phyloP scores from a whole-genome alignment of 352 stramenopile species.

The Globisporangium iwayamae region DNA sequence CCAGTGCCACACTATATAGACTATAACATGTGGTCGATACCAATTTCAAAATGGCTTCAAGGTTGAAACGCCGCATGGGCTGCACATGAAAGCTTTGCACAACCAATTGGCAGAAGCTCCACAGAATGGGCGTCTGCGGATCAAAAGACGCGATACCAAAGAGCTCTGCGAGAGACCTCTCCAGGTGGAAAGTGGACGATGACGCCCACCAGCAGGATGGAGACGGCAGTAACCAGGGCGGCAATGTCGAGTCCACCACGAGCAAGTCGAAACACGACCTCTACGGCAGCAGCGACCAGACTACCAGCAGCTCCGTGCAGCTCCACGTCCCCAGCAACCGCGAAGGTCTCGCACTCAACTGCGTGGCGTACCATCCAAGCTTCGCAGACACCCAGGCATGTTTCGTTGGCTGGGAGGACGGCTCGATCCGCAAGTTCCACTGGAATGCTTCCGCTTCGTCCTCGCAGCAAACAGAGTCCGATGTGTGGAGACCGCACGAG shows the following conservation, averaged over 20 bases:
- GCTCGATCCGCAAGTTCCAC: conserved; percentile 40
- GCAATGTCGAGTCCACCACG: neutral
- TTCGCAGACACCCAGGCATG: conserved; percentile 25
- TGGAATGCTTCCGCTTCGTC: conserved; percentile 24
- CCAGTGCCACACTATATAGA: no score
- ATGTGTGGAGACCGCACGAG: conserved; percentile 45
- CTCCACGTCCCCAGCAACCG: neutral
- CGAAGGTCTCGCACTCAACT: conserved; percentile 44
- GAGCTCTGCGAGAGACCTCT: conserved; percentile 22
- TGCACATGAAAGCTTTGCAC: no score
- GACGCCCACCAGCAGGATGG: neutral
- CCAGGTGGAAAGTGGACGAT: conserved; percentile 45
- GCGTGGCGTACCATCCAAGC: conserved; percentile 33
- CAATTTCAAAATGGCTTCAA: neutral
- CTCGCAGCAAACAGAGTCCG: conserved; percentile 3
- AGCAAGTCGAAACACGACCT: conserved; percentile 10
- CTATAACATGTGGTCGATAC: neutral
- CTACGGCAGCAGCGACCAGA: conserved; percentile 1
- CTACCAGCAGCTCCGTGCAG: neutral
- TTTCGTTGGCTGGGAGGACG: conserved; percentile 72
- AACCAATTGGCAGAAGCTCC: no score
- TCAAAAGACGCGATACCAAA: conserved; percentile 27
- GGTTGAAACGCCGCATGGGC: neutral
- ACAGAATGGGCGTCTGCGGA: conserved; percentile 45
- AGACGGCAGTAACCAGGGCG: neutral